Evolutionary conservation across 768 basidiomycete species (phyloP).

Genomic region (Suillus cothurnatus): DNA sequence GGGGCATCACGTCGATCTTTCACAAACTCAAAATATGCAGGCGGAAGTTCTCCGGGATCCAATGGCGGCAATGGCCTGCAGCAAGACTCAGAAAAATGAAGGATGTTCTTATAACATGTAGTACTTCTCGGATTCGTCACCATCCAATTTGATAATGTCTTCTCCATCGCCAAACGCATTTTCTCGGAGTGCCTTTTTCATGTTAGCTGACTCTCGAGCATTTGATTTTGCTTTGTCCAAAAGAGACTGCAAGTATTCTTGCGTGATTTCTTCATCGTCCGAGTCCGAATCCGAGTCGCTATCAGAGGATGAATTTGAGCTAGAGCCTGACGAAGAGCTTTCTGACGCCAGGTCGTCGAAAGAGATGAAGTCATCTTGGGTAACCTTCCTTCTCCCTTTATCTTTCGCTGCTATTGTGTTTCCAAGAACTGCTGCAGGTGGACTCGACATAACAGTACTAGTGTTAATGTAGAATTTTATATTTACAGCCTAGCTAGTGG

Average conservation of each 20-base stretch:
- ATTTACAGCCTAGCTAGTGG: background rate
- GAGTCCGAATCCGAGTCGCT: slow-evolving; percentile 35
- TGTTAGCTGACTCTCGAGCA: slow-evolving; percentile 37
- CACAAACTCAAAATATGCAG: slow-evolving; percentile 62
- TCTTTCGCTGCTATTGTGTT: background rate
- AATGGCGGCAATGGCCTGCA: slow-evolving; percentile 60
- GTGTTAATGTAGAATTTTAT: background rate
- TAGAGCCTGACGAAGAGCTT: slow-evolving; percentile 9
- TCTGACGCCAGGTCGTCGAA: slow-evolving; percentile 10
- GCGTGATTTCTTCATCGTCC: slow-evolving; percentile 53
- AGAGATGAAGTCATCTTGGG: slow-evolving; percentile 5
- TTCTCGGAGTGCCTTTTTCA: slow-evolving; percentile 29
- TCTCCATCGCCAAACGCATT: slow-evolving; percentile 46
- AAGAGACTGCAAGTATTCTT: slow-evolving; percentile 62
- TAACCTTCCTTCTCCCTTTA: slow-evolving; percentile 11
- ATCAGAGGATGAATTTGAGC: slow-evolving; percentile 41
- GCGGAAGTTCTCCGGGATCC: slow-evolving; percentile 66
- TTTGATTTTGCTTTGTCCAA: slow-evolving; percentile 63
- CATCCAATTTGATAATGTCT: slow-evolving; percentile 51
- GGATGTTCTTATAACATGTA: slow-evolving; percentile 10
- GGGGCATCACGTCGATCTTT: slow-evolving; percentile 45
- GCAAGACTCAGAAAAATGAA: slow-evolving; percentile 8
- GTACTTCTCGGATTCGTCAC: slow-evolving; percentile 41
- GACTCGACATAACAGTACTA: background rate
- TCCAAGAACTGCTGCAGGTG: background rate